Evolutionary conservation across 2,329 filamentous ascomycete species (phyloP).

Genomic region (Malbranchea cinnamomea): DNA sequence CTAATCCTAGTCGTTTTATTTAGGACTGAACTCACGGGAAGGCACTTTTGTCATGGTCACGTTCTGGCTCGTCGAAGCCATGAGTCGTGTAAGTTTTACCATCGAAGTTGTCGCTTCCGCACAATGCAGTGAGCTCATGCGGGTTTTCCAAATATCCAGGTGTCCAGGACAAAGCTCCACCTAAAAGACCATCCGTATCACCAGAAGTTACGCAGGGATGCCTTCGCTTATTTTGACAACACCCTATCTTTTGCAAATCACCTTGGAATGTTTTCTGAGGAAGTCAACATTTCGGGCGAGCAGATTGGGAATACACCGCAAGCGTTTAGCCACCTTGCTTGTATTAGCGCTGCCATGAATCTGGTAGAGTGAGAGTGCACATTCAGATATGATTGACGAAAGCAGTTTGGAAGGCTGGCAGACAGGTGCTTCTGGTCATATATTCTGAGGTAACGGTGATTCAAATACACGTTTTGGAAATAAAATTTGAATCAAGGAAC

Average conservation of each 20-base stretch:
- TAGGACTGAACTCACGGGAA: conserved; percentile 58
- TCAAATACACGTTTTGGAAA: too few relatives aligned
- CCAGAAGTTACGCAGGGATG: conserved; percentile 24
- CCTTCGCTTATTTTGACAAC: conserved; percentile 61
- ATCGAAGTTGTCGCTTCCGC: too few relatives aligned
- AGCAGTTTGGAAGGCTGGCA: too few relatives aligned
- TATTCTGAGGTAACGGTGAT: too few relatives aligned
- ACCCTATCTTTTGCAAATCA: conserved; percentile 66
- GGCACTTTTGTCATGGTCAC: conserved; percentile 72
- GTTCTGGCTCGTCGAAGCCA: conserved; percentile 67
- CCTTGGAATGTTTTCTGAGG: conserved; percentile 63
- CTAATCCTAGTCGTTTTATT: conserved; percentile 9
- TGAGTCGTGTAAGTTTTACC: conserved; percentile 48
- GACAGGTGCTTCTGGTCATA: too few relatives aligned
- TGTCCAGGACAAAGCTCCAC: conserved; percentile 11
- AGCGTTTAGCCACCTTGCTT: conserved; percentile 61
- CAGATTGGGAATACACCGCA: conserved; percentile 69
- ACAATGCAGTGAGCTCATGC: conserved; percentile 1
- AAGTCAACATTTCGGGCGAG: conserved; percentile 59
- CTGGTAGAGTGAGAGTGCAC: conserved; percentile 43
- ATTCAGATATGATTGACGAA: too few relatives aligned
- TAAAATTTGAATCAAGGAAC: too few relatives aligned
- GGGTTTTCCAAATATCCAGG: conserved; percentile 2
- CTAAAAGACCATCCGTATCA: conserved; percentile 18
- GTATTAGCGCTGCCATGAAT: conserved; percentile 66